A percentile compares a stretch with the other conserved stretches of the same genome.
phyloP scores from a whole-genome alignment of 1,284 basidiomycete species.

The Mycena sp. region DNA sequence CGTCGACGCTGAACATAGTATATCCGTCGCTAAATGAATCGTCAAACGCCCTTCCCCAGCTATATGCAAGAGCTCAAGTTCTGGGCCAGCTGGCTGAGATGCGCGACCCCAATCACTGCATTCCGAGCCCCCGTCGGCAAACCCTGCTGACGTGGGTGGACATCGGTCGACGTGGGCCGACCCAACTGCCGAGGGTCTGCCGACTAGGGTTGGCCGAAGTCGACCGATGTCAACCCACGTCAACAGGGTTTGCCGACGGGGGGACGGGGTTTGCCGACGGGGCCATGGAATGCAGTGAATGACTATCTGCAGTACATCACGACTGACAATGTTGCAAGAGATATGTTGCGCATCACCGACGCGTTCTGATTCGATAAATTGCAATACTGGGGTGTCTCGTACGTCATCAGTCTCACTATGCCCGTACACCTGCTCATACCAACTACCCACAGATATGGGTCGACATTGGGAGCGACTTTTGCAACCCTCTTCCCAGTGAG shows the following conservation, averaged over 20 bases:
- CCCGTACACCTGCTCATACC: background rate
- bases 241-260: too few relatives aligned
- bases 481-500: slow-evolving; percentile 33
- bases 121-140: too few relatives aligned
- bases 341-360: slow-evolving; percentile 14
- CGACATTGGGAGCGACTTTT: slow-evolving; percentile 32
- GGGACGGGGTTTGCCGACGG: too few relatives aligned
- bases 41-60: slow-evolving; percentile 35
- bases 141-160: too few relatives aligned
- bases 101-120: slow-evolving; percentile 8
- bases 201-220: too few relatives aligned
- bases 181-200: too few relatives aligned
- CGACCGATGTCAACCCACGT: too few relatives aligned
- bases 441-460: slow-evolving; percentile 27
- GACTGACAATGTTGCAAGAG: slow-evolving; percentile 18
- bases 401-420: background rate
- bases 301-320: slow-evolving; percentile 11
- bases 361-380: slow-evolving; percentile 12
- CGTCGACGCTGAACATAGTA: background rate
- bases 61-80: slow-evolving; percentile 8
- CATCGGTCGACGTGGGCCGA: too few relatives aligned
- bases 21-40: slow-evolving; percentile 30
- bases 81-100: slow-evolving; percentile 3
- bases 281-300: too few relatives aligned
- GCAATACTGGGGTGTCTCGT: slow-evolving; percentile 23